These are phyloP conservation scores for Pleurostoma richardsiae DNA, from an alignment of 2,329 filamentous ascomycete species.

Conservation along the genomic window DNA sequence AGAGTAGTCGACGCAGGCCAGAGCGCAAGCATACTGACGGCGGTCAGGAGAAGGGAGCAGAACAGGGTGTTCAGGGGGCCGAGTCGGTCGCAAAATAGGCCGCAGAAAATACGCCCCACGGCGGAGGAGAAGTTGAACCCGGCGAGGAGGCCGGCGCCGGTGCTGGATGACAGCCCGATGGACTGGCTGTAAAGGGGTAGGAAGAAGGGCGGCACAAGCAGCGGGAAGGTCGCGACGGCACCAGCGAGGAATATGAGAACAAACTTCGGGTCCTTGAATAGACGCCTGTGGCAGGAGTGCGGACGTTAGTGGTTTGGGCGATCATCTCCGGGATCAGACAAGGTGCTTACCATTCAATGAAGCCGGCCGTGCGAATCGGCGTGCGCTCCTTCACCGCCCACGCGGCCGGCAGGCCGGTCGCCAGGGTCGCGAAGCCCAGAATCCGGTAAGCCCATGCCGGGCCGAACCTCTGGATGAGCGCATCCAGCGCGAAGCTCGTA, in stretches of 20 bases:
- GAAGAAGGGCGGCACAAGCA: conserved; percentile 59
- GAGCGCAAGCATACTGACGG: conserved; percentile 53
- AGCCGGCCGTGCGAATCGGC: conserved; percentile 26
- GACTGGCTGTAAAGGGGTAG: conserved; percentile 50
- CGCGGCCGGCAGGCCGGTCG: conserved; percentile 50
- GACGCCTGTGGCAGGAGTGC: conserved; percentile 20
- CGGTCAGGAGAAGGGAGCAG: conserved; percentile 43
- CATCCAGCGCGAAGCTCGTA: conserved; percentile 34
- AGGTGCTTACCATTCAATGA: conserved; percentile 43
- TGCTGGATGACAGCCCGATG: conserved; percentile 45
- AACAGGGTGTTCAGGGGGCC: conserved; percentile 53
- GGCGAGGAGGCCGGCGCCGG: conserved; percentile 53
- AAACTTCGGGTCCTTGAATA: conserved; percentile 49
- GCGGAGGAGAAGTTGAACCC: conserved; percentile 59
- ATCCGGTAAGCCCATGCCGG: conserved; percentile 47
- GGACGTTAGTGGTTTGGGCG: no score
- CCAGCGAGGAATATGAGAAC: conserved; percentile 46
- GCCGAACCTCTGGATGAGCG: conserved; percentile 33
- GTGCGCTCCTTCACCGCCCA: conserved; percentile 45
- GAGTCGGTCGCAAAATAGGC: conserved; percentile 46
- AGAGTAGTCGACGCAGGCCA: conserved; percentile 55
- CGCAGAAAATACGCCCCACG: conserved; percentile 48
- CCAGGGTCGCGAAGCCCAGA: conserved; percentile 44
- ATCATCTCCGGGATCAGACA: no score
- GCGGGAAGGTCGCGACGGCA: conserved; percentile 52